Evolutionary conservation across 1,284 basidiomycete genomes (phyloP).

Genomic region (Caloboletus firmus): DNA sequence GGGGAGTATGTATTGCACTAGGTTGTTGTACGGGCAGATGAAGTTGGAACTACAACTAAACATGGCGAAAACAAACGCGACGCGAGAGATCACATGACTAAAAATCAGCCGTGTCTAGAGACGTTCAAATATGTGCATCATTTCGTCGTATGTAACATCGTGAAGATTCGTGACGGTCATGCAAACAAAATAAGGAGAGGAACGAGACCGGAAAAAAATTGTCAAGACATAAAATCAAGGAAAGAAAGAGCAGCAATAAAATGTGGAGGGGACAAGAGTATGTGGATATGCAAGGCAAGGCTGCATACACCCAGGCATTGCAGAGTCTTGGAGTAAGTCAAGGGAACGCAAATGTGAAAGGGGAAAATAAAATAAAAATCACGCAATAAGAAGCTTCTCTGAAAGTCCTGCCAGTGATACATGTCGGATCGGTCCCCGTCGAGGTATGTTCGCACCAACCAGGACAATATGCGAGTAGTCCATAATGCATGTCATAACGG

Average conservation of each 20-base stretch:
- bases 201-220: slow-evolving; percentile 3
- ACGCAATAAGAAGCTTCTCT: slow-evolving; percentile 24
- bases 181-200: slow-evolving; percentile 11
- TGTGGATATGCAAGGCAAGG: slow-evolving; percentile 6
- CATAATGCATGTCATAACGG: slow-evolving; percentile 33
- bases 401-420: slow-evolving; percentile 26
- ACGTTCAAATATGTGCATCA: slow-evolving; percentile 23
- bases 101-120: slow-evolving; percentile 21
- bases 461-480: slow-evolving; percentile 29
- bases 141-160: slow-evolving; percentile 32
- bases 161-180: slow-evolving; percentile 30
- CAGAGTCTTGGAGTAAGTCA: slow-evolving; percentile 4
- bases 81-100: slow-evolving; percentile 22
- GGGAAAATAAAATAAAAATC: slow-evolving; percentile 26
- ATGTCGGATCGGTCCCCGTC: slow-evolving; percentile 13
- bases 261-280: not conserved
- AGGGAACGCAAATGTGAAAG: slow-evolving; percentile 10
- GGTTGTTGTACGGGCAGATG: not conserved
- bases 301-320: slow-evolving; percentile 1
- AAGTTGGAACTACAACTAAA: slow-evolving; percentile 26
- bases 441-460: slow-evolving; percentile 22
- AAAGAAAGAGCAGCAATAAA: slow-evolving; percentile 12
- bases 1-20: too few species aligned
- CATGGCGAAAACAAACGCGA: slow-evolving; percentile 25
- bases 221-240: slow-evolving; percentile 12